Percentiles rank a stretch among this genome's conserved stretches.
Conservation (phyloP, 495 filamentous ascomycete genomes). For the Aspergillus incahuasiensis region DNA sequence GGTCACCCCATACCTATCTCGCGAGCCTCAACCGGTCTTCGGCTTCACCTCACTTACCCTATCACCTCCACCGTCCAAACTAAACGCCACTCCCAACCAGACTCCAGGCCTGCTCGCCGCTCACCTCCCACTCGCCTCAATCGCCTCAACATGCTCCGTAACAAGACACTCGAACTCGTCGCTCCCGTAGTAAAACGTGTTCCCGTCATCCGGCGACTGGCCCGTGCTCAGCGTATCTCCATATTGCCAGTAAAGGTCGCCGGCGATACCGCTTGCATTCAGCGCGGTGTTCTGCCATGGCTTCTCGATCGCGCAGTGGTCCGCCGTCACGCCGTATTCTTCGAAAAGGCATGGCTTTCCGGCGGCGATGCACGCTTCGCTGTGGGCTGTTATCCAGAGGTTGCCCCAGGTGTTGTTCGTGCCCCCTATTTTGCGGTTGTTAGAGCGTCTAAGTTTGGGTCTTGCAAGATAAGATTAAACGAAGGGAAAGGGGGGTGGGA, state of each 20-base stretch:
- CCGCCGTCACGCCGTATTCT: slow-evolving; percentile 55
- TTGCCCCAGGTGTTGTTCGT: slow-evolving; percentile 42
- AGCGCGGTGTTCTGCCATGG: slow-evolving; percentile 57
- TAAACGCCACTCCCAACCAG: too few relatives aligned
- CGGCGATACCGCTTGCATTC: slow-evolving; percentile 45
- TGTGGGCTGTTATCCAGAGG: slow-evolving; percentile 60
- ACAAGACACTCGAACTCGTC: slow-evolving; percentile 53
- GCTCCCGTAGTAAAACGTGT: slow-evolving; percentile 56
- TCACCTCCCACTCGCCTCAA: slow-evolving; percentile 17
- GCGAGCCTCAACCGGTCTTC: background rate
- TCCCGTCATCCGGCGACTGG: slow-evolving; percentile 55
- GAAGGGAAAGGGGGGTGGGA: background rate
- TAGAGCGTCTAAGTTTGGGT: too few relatives aligned
- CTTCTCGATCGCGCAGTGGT: slow-evolving; percentile 41
- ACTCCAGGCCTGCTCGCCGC: too few relatives aligned
- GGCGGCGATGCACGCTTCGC: slow-evolving; percentile 44
- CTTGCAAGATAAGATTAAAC: too few relatives aligned
- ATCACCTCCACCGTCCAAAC: background rate
- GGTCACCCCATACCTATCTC: background rate
- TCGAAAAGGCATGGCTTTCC: slow-evolving; percentile 66
- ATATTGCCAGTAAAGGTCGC: slow-evolving; percentile 64
- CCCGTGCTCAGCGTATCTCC: slow-evolving; percentile 54
- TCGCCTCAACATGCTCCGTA: slow-evolving; percentile 52
- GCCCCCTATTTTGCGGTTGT: slow-evolving; percentile 36
- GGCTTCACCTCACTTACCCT: background rate